These are phyloP conservation scores for Plasmodium cynomolgi DNA, from an alignment of 169 alveolate genomes.

Conservation along the genomic window DNA sequence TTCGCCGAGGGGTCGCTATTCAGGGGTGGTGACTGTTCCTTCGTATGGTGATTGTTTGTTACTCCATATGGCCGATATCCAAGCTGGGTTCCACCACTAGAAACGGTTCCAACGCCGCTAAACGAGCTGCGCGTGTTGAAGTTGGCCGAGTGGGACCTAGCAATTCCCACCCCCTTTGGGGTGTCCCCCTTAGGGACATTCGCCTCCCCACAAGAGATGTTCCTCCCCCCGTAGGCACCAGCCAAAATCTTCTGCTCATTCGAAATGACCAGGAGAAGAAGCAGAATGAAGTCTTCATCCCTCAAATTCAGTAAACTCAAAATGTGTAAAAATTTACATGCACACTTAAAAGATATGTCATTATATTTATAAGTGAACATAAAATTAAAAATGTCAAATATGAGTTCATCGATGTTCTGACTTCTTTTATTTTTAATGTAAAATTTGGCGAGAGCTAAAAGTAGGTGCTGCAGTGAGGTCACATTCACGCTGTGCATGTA, in stretches of 20 bases:
- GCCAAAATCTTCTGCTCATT: constrained; percentile 2
- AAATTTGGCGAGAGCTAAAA: constrained; percentile 47
- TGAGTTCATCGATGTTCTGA: neutral
- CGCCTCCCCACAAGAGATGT: neutral
- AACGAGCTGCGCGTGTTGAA: neutral
- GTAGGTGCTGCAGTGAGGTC: constrained; percentile 58
- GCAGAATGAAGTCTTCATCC: constrained; percentile 28
- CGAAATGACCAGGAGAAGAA: constrained; percentile 30
- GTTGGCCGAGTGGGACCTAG: neutral
- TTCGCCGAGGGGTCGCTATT: neutral
- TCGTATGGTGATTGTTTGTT: neutral
- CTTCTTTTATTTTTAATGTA: constrained; percentile 26
- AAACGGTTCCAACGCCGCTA: neutral
- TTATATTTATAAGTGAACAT: constrained; percentile 25
- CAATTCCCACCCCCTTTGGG: neutral
- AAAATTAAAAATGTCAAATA: constrained; percentile 53
- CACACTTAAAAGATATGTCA: constrained; percentile 68
- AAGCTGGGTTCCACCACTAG: neutral
- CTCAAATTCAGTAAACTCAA: constrained; percentile 45
- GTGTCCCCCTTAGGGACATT: neutral
- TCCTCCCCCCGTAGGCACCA: neutral
- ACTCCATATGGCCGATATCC: neutral
- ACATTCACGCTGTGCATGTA: constrained; percentile 52
- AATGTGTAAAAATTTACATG: constrained; percentile 50
- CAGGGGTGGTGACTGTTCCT: neutral